Evolutionary conservation across 2,329 filamentous ascomycete species (phyloP).

Genomic region (Fusarium irregulare): DNA sequence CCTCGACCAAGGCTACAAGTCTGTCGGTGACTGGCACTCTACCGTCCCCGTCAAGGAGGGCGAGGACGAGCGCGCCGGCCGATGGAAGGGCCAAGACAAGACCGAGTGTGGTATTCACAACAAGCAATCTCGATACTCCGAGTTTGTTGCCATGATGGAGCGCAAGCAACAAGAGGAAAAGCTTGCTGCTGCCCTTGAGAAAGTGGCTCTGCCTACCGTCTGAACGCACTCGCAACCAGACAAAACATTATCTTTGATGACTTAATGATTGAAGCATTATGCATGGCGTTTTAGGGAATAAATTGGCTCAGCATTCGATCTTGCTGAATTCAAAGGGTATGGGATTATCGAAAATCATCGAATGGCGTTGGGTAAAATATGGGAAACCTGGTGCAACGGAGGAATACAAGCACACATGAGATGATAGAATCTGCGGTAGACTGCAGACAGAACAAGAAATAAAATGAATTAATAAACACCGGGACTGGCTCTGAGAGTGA

Average conservation of each 20-base stretch:
- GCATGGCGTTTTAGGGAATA: constrained; percentile 44
- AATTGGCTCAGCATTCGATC: constrained; percentile 22
- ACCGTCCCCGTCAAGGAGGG: constrained; percentile 89
- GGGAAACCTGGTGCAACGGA: constrained; percentile 13
- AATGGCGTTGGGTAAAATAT: constrained; percentile 41
- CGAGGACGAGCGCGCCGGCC: constrained; percentile 94
- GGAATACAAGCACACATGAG: constrained; percentile 26
- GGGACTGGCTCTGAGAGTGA: background rate
- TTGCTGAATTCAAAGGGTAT: constrained; percentile 15
- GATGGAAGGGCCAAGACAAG: constrained; percentile 97
- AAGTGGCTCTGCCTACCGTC: constrained; percentile 45
- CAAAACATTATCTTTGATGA: constrained; percentile 40
- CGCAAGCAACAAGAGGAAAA: constrained; percentile 69
- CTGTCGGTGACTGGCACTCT: constrained; percentile 97
- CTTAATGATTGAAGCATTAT: constrained; percentile 46
- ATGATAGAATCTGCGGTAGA: constrained; percentile 19
- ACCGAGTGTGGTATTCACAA: constrained; percentile 99
- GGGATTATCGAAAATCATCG: constrained; percentile 31
- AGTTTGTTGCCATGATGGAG: constrained; percentile 82
- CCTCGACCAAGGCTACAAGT: constrained; percentile 96
- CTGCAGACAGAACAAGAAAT: constrained; percentile 31
- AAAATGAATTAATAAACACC: constrained; percentile 15
- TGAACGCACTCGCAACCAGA: constrained; percentile 41
- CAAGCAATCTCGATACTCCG: constrained; percentile 91
- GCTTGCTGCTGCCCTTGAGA: constrained; percentile 46